These are phyloP conservation scores for Paramecium sonneborni DNA, from an alignment of 73 alveolate genomes.

Conservation along the genomic window DNA sequence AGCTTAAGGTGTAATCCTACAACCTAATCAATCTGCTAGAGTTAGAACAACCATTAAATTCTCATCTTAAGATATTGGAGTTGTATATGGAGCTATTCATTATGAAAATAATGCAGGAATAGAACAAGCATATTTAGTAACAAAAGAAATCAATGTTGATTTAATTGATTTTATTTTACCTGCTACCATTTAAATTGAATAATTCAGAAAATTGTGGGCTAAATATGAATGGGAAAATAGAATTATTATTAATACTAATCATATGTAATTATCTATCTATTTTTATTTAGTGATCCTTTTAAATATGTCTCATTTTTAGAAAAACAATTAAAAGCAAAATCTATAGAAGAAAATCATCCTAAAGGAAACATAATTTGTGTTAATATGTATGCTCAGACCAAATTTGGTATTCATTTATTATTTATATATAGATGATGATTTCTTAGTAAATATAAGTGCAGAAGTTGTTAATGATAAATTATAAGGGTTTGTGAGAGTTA, in stretches of 20 bases:
- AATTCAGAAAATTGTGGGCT: slow-evolving; percentile 95
- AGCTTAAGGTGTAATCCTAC: slow-evolving; percentile 81
- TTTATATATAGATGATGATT: slow-evolving; percentile 59
- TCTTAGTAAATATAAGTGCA: slow-evolving; percentile 60
- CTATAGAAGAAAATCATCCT: not conserved
- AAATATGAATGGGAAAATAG: slow-evolving; percentile 98
- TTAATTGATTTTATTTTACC: slow-evolving; percentile 86
- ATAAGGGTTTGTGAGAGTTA: slow-evolving; percentile 57
- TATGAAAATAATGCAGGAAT: slow-evolving; percentile 87
- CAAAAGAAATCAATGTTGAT: slow-evolving; percentile 87
- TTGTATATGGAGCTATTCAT: slow-evolving; percentile 90
- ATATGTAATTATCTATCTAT: not conserved
- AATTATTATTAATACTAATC: slow-evolving; percentile 81
- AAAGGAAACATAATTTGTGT: slow-evolving; percentile 22
- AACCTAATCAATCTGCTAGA: slow-evolving; percentile 79
- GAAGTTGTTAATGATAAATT: slow-evolving; percentile 38
- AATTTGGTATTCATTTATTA: slow-evolving; percentile 15
- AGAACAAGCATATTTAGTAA: slow-evolving; percentile 82
- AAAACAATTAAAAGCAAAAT: not conserved
- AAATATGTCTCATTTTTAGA: not conserved
- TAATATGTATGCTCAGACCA: slow-evolving; percentile 63
- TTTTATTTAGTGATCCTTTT: not conserved
- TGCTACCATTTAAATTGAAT: slow-evolving; percentile 83
- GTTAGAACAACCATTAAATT: slow-evolving; percentile 86
- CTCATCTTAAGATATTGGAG: slow-evolving; percentile 88